These are phyloP conservation scores for Pseudoscleropodium purum DNA, from an alignment of 225 moss, liverwort and hornwort species.

Conservation along the genomic window DNA sequence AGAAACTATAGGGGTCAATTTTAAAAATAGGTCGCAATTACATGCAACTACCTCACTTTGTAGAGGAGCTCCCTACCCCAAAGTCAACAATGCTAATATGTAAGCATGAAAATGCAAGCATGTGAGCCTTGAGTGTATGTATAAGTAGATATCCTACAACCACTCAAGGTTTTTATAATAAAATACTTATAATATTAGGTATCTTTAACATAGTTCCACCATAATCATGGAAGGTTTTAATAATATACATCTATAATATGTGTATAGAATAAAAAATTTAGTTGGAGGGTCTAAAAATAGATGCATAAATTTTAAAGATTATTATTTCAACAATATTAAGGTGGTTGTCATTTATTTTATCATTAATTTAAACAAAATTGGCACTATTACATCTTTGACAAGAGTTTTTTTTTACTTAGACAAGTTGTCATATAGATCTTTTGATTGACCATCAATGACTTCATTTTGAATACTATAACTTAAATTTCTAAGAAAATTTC, in stretches of 20 bases:
- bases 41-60: accelerated
- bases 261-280: not conserved
- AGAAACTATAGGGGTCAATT: not conserved
- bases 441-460: not conserved
- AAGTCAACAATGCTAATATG: too few species aligned
- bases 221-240: too few species aligned
- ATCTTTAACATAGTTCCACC: too few species aligned
- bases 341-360: not conserved
- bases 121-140: too few species aligned
- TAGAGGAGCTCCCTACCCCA: accelerated
- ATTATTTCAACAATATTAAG: not conserved
- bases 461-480: not conserved
- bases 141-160: too few species aligned
- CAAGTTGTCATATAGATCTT: accelerated
- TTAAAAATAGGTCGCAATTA: not conserved
- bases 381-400: not conserved
- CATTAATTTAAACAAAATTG: not conserved
- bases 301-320: not conserved
- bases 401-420: not conserved
- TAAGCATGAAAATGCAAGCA: too few species aligned
- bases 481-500: not conserved
- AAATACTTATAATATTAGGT: too few species aligned
- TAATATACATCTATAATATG: too few species aligned
- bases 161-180: too few species aligned
- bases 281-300: accelerated